Conservation (phyloP, 176 grass and related monocot species). For the Echinochloa phyllopogon region DNA sequence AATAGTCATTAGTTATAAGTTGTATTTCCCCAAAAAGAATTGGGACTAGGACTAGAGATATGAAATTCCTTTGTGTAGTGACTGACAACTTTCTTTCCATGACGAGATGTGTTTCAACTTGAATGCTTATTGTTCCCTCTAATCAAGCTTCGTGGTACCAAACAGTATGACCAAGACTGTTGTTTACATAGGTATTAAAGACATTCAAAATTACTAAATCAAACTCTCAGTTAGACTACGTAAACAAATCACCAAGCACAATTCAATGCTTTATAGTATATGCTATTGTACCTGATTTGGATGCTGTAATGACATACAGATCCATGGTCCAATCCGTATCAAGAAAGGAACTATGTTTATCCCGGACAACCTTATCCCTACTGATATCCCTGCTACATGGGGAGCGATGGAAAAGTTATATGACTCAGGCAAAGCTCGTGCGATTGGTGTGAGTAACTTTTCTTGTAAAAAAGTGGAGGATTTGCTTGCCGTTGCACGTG, state of each 20-base stretch:
- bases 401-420: conserved; percentile 63
- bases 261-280: not conserved
- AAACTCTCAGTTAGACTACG: not conserved
- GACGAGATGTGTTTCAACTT: not conserved
- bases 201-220: not conserved
- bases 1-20: not conserved
- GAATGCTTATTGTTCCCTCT: not conserved
- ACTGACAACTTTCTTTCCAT: not conserved
- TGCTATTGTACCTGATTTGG: not conserved
- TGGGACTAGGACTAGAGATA: not conserved
- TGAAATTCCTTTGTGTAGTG: not conserved
- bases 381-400: conserved; percentile 61
- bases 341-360: conserved; percentile 41
- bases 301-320: conserved; percentile 30
- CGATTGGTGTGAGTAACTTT: conserved; percentile 69
- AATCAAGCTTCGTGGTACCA: not conserved
- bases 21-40: not conserved
- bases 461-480: conserved; percentile 56
- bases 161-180: not conserved
- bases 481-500: conserved; percentile 49
- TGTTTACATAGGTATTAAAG: not conserved
- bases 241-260: not conserved
- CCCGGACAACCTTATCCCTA: conserved; percentile 45
- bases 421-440: conserved; percentile 49
- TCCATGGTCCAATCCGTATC: conserved; percentile 51